These are phyloP conservation scores for Onygenales sp. DNA, from an alignment of 2,329 filamentous ascomycete genomes.

Conservation along the genomic window DNA sequence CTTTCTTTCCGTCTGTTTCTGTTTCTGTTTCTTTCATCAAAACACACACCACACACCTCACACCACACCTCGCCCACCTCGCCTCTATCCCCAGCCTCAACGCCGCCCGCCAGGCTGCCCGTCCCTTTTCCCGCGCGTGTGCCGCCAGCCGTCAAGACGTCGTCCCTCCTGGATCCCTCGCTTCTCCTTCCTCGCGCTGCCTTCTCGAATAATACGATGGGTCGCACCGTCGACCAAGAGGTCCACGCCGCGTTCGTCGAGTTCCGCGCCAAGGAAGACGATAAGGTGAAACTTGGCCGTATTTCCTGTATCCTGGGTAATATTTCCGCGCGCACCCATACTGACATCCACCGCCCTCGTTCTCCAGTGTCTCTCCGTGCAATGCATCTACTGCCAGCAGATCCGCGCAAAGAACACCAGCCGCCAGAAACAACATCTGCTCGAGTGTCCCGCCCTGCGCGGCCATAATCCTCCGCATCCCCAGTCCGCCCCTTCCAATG, in stretches of 20 bases:
- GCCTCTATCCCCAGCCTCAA: not conserved
- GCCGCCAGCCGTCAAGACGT: constrained; percentile 8
- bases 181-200: constrained; percentile 13
- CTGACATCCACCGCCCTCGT: constrained; percentile 23
- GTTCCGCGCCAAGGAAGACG: constrained; percentile 45
- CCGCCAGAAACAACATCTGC: constrained; percentile 42
- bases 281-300: constrained; percentile 31
- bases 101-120: not conserved
- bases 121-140: constrained; percentile 13
- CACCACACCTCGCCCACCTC: not conserved
- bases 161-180: constrained; percentile 11
- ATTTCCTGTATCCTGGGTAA: constrained; percentile 25
- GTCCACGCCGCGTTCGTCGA: constrained; percentile 45
- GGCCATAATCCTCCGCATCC: constrained; percentile 37
- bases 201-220: constrained; percentile 27
- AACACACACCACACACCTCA: not conserved
- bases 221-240: constrained; percentile 43
- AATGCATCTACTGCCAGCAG: constrained; percentile 45
- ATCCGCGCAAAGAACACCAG: constrained; percentile 45
- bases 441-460: constrained; percentile 40
- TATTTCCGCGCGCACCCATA: constrained; percentile 26
- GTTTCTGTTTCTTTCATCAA: not conserved
- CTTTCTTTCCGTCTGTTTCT: not conserved
- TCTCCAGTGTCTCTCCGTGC: constrained; percentile 40
- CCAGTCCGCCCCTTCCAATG: constrained; percentile 29